These are phyloP conservation scores for Chloranthus sessilifolius DNA, from an alignment of 164 flowering plant genomes.

Conservation along the genomic window DNA sequence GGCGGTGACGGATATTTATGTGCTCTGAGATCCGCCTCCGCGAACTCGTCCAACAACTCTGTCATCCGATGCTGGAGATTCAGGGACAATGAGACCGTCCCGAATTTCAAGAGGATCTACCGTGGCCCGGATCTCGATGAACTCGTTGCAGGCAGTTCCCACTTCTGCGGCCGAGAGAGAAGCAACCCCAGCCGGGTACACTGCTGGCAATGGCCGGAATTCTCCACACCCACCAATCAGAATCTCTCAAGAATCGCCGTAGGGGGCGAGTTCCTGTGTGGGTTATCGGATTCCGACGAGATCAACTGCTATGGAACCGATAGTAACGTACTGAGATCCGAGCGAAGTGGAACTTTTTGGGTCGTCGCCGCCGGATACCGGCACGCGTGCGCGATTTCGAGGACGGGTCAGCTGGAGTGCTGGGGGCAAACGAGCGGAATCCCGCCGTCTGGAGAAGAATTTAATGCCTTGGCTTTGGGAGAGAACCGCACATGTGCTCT, in stretches of 20 bases:
- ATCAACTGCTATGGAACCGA: constrained; percentile 34
- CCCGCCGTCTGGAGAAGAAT: constrained; percentile 28
- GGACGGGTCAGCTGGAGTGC: constrained; percentile 36
- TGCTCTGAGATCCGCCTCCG: constrained; percentile 15
- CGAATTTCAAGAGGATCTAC: constrained; percentile 36
- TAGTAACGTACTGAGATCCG: neutral
- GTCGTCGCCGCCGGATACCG: constrained; percentile 48
- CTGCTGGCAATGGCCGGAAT: constrained; percentile 58
- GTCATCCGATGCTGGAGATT: constrained; percentile 60
- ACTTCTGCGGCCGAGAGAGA: constrained; percentile 47
- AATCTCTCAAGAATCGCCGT: constrained; percentile 41
- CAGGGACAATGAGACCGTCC: constrained; percentile 15
- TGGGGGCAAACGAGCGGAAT: constrained; percentile 47
- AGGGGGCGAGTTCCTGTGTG: constrained; percentile 61
- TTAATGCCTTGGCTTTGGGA: constrained; percentile 56
- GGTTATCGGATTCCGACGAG: constrained; percentile 30
- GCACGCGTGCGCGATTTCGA: constrained; percentile 57
- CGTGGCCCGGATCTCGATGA: constrained; percentile 31
- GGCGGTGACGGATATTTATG: constrained; percentile 60
- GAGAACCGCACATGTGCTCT: constrained; percentile 52
- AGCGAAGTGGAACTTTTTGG: constrained; percentile 30
- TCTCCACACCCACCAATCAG: neutral
- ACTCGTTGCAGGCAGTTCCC: constrained; percentile 46
- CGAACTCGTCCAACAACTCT: constrained; percentile 18
- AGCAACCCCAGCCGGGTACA: constrained; percentile 19